Conservation (phyloP, 2,329 filamentous ascomycete genomes). For the Trichoderma sp. region DNA sequence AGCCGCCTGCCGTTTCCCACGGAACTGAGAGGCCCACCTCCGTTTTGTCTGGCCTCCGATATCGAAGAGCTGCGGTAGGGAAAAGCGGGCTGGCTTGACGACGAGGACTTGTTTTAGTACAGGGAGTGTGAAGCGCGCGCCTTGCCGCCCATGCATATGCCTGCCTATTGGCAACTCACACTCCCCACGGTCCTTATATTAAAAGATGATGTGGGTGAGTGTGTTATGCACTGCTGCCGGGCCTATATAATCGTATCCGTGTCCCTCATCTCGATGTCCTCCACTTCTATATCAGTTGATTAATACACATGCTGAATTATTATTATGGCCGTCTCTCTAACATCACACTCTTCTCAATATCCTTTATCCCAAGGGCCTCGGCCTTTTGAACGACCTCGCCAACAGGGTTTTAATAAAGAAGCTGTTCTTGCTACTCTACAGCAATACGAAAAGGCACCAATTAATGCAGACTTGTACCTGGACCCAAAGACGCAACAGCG, state of each 20-base stretch:
- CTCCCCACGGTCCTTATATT: neutral
- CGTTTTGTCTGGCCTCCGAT: conserved; percentile 17
- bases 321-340: neutral
- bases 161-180: neutral
- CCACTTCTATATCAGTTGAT: neutral
- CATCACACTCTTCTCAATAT: neutral
- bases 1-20: conserved; percentile 9
- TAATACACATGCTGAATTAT: neutral
- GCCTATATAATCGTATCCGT: conserved; percentile 1
- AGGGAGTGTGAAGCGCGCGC: neutral
- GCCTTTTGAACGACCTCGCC: conserved; percentile 8
- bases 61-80: neutral
- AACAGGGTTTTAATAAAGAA: conserved; percentile 10
- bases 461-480: conserved; percentile 7
- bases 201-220: neutral
- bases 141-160: neutral
- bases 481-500: conserved; percentile 15
- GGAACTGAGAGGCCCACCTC: neutral
- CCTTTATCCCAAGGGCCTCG: neutral
- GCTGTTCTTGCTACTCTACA: conserved; percentile 5
- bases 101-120: conserved; percentile 2
- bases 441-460: conserved; percentile 8
- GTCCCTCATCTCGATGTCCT: neutral
- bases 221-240: neutral
- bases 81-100: neutral